A percentile compares a stretch with the other conserved stretches of the same genome.
phyloP scores from a whole-genome alignment of 2,329 filamentous ascomycete species.

The Acephala macrosclerotiorum region DNA sequence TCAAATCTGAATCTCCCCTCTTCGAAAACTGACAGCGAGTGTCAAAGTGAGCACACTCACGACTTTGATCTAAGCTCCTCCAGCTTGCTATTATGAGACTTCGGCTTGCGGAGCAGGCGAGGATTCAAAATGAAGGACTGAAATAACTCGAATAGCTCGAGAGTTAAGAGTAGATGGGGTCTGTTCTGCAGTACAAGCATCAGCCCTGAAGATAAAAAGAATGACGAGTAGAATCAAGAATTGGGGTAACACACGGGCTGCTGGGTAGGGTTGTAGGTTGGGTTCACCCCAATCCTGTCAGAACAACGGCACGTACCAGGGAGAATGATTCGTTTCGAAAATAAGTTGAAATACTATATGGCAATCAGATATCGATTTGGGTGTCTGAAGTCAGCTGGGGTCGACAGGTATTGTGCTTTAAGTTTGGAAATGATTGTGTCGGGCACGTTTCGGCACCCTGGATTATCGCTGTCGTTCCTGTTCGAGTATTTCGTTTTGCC shows the following conservation, averaged over 20 bases:
- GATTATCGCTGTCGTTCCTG: constrained; percentile 15
- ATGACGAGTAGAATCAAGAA: constrained; percentile 11
- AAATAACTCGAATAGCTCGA: constrained; percentile 11
- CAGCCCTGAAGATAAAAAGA: constrained; percentile 33
- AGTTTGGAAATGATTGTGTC: constrained; percentile 32
- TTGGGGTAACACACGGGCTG: constrained; percentile 23
- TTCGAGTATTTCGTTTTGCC: constrained; percentile 6
- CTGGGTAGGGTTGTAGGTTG: constrained; percentile 14
- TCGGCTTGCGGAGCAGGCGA: constrained; percentile 10
- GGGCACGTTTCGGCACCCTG: constrained; percentile 31
- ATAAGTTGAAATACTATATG: constrained; percentile 7
- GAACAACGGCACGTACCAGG: constrained; percentile 17
- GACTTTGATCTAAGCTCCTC: constrained; percentile 27
- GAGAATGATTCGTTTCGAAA: constrained; percentile 28
- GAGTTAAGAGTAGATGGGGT: constrained; percentile 21
- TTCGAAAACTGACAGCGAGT: constrained; percentile 27
- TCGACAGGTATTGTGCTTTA: constrained; percentile 32
- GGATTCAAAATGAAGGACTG: constrained; percentile 26
- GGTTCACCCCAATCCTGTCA: constrained; percentile 21
- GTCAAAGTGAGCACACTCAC: constrained; percentile 37
- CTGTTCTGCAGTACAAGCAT: constrained; percentile 34
- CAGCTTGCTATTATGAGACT: constrained; percentile 25
- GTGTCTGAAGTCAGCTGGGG: constrained; percentile 23
- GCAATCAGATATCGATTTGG: constrained; percentile 20
- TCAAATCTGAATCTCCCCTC: neutral